phyloP scores from a whole-genome alignment of 306 rosid genomes.

The Ceratonia siliqua region DNA sequence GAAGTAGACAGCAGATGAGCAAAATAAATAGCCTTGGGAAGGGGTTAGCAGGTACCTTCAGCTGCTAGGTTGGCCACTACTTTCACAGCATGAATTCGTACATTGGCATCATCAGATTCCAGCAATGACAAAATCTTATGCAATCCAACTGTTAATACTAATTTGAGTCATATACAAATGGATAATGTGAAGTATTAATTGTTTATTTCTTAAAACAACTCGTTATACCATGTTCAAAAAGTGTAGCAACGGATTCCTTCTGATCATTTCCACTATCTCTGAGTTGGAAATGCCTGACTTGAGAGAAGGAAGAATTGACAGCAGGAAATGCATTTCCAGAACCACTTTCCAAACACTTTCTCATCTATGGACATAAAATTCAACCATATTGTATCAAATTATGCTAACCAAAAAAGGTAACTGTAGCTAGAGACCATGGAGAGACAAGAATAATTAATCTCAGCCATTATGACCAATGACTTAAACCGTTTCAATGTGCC shows the following conservation, averaged over 20 bases:
- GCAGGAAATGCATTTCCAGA: slow-evolving; percentile 56
- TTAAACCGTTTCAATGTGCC: neutral
- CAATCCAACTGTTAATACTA: slow-evolving; percentile 75
- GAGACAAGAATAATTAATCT: slow-evolving; percentile 25
- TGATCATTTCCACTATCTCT: slow-evolving; percentile 65
- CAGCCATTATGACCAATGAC: too few relatives aligned
- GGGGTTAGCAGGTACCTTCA: slow-evolving; percentile 63
- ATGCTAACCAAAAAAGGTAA: slow-evolving; percentile 13
- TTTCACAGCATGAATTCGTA: slow-evolving; percentile 95
- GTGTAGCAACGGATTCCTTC: slow-evolving; percentile 67
- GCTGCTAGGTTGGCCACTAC: slow-evolving; percentile 98
- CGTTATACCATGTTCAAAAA: slow-evolving; percentile 83
- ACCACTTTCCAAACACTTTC: slow-evolving; percentile 67
- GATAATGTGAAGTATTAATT: slow-evolving; percentile 26
- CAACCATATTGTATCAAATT: slow-evolving; percentile 20
- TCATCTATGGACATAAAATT: slow-evolving; percentile 59
- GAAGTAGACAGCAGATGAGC: slow-evolving; percentile 17
- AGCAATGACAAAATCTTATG: slow-evolving; percentile 87
- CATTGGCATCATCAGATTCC: slow-evolving; percentile 94
- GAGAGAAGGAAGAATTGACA: slow-evolving; percentile 66
- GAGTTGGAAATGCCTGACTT: slow-evolving; percentile 63
- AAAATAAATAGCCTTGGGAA: slow-evolving; percentile 7
- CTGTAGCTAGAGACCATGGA: slow-evolving; percentile 19
- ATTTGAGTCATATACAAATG: slow-evolving; percentile 30
- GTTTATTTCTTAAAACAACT: slow-evolving; percentile 25